Conservation (phyloP, 2,329 filamentous ascomycete species). For the Fusarium pseudonygamai region DNA sequence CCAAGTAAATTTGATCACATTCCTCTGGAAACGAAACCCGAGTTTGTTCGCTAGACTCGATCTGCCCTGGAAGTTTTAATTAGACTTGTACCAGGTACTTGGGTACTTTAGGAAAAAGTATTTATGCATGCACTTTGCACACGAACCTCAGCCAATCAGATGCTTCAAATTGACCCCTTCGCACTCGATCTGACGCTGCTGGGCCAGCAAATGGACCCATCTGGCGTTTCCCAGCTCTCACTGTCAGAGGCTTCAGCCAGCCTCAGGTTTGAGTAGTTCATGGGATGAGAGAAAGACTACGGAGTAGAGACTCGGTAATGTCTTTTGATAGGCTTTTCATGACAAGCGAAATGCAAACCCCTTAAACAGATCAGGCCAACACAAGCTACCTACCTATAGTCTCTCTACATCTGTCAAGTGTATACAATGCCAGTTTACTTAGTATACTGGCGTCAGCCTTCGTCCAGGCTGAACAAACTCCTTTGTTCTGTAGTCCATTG, state of each 20-base stretch:
- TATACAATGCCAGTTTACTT: background rate
- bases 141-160: conserved; percentile 7
- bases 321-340: background rate
- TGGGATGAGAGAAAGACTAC: background rate
- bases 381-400: background rate
- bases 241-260: conserved; percentile 13
- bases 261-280: conserved; percentile 1
- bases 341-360: conserved; percentile 7
- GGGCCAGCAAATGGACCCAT: conserved; percentile 20
- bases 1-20: conserved; percentile 38
- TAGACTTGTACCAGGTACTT: conserved; percentile 21
- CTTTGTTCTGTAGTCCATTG: conserved; percentile 12
- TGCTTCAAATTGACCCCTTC: background rate
- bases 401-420: background rate
- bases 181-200: conserved; percentile 26
- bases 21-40: conserved; percentile 41
- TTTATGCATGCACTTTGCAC: conserved; percentile 44
- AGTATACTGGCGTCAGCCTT: background rate
- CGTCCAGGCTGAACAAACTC: background rate
- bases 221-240: conserved; percentile 10
- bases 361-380: background rate
- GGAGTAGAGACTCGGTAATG: background rate
- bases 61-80: conserved; percentile 33
- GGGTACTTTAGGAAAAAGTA: conserved; percentile 21
- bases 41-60: conserved; percentile 26